Base-by-base conservation (phyloP, 257 asterid genomes). In the Plantago ovata region DNA sequence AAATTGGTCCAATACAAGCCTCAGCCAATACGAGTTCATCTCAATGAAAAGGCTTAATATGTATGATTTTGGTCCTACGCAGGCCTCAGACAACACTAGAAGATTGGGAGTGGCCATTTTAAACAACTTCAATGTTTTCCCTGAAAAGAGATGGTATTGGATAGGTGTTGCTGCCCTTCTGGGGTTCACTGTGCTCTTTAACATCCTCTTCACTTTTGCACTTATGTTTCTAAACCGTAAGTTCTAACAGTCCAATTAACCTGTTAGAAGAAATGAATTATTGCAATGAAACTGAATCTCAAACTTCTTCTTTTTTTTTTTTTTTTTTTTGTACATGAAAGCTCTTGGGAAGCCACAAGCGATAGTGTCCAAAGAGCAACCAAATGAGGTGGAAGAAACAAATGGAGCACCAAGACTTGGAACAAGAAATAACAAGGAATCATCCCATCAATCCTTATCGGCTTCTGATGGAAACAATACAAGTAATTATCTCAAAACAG, bases 331-430 rank as follows among this genome's bases (percentile, higher is more conserved):
- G 14, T 8, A 55, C 28, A 52, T 10, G 48, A 74, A 57, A 88
- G 98, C 95, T 69, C 79, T 76, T 6, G 95, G 92, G 54, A 84
- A 81, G 71, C 93, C 94, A 62, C 95, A 85, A 76, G 95, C 95
- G 45, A 77, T 77, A 68, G 78, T 92, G 69, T 84, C 98, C 16
- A 84, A 92, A 64, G 95, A 88, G 75, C 80, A 81, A 53, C 94
- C 90, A 21, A 74, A 67, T 64, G 87, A 81, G 65, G 81, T 84
- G 84, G n/a, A n/a, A 60, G 90, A 74, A 47, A 61, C 67, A 12
- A 64, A 66, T 23, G 84, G 64, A 38, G 63, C 71, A 9, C 81
- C 95, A 10, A 72, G 90, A 60, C 74, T 82, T 13, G 59, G 52
- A 67, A 70, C 75, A 63, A 48, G 60, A 63, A 78, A 56, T 69